Conservation (phyloP, 2,329 filamentous ascomycete species). For the Neonectria punicea region DNA sequence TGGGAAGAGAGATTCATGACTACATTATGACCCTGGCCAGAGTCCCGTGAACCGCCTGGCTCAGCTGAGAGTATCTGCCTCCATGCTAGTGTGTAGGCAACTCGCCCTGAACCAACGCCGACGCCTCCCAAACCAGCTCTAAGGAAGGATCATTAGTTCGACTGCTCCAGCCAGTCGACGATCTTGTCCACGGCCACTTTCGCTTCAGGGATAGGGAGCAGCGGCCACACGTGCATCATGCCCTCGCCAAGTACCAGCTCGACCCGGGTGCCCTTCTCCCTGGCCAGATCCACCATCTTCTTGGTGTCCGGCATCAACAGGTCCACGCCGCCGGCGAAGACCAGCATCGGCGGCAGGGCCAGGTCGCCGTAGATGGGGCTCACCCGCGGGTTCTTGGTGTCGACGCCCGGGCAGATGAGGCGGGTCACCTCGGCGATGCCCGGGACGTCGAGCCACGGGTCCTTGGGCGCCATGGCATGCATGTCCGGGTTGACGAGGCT, state of each 20-base stretch:
- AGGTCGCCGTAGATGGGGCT: slow-evolving; percentile 46
- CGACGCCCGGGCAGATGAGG: slow-evolving; percentile 43
- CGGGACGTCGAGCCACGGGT: slow-evolving; percentile 44
- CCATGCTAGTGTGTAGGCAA: not conserved
- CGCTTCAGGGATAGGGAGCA: slow-evolving; percentile 45
- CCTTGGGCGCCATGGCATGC: slow-evolving; percentile 34
- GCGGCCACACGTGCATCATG: slow-evolving; percentile 49
- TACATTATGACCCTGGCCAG: slow-evolving; percentile 11
- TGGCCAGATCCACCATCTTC: slow-evolving; percentile 43
- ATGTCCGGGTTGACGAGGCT: slow-evolving; percentile 45
- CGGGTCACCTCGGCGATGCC: slow-evolving; percentile 41
- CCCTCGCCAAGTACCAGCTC: slow-evolving; percentile 44
- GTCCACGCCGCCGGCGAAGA: slow-evolving; percentile 44
- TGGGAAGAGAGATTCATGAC: not conserved
- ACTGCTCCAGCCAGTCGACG: slow-evolving; percentile 40
- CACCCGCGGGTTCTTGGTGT: slow-evolving; percentile 40
- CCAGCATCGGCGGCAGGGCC: slow-evolving; percentile 44
- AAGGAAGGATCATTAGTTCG: slow-evolving; percentile 10
- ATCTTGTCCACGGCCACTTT: slow-evolving; percentile 41
- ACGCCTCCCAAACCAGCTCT: slow-evolving; percentile 20
- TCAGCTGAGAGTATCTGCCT: not conserved
- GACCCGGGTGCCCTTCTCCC: slow-evolving; percentile 39
- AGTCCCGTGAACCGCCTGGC: not conserved
- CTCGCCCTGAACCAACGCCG: slow-evolving; percentile 18
- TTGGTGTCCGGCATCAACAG: slow-evolving; percentile 43